Conservation (phyloP, 75 land plant species). For the Selaginella moellendorffii region DNA sequence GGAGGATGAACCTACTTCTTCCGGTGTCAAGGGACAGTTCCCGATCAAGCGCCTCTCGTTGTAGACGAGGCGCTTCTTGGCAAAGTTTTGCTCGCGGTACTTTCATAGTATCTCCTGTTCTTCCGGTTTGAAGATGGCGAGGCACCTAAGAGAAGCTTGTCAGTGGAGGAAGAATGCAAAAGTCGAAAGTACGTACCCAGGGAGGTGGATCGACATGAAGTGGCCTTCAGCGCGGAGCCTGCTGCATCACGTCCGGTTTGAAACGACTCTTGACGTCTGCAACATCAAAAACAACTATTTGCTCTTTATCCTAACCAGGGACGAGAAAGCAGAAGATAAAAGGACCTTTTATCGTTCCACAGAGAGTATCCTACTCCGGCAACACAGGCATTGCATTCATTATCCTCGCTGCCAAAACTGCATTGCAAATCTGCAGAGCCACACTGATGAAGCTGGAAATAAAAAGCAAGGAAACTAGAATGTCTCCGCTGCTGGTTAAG, state of each 20-base stretch:
- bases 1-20: conserved; percentile 68
- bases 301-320: conserved; percentile 92
- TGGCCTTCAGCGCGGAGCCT: conserved; percentile 78
- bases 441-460: too few species aligned
- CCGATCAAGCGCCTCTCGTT: conserved; percentile 75
- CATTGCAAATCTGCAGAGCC: too few species aligned
- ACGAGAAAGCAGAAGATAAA: conserved; percentile 90
- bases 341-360: conserved; percentile 12
- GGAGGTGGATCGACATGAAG: conserved; percentile 39
- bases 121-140: conserved; percentile 86
- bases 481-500: conserved; percentile 65
- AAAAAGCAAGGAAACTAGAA: conserved; percentile 1
- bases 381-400: conserved; percentile 93
- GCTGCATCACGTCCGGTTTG: conserved; percentile 65
- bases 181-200: conserved; percentile 96
- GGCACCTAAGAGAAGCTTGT: too few species aligned
- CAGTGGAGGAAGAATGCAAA: too few species aligned
- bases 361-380: conserved; percentile 86
- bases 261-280: conserved; percentile 56
- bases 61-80: conserved; percentile 44
- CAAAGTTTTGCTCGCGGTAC: conserved; percentile 82
- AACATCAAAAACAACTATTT: too few species aligned
- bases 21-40: conserved; percentile 92
- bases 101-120: conserved; percentile 52
- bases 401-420: conserved; percentile 87